Base-by-base conservation (phyloP, 345 rosid species). In the Eucalyptus lansdowneana region DNA sequence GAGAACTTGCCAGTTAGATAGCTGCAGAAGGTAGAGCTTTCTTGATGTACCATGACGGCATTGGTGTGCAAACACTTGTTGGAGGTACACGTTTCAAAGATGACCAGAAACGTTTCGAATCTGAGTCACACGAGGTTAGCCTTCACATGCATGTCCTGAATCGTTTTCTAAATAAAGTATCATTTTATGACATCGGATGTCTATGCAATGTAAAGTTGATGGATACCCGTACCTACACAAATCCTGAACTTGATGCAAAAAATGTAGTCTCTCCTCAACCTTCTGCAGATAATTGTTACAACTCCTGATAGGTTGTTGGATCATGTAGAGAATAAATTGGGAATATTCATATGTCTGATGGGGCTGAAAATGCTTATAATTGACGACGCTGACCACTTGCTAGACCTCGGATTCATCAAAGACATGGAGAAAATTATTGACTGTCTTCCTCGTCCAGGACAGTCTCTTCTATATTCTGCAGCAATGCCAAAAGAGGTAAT, bases 71-170 rank as follows among this genome's bases (percentile, higher is more conserved):
- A 92, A 96, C 99, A 21, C 91, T 97, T 87, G 95, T 97, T 91
- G 99, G 98, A 89, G 99, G 98, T 53, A 96, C 97, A 80, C 97
- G 97, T 88, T 96, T 97, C 96, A 97, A 97, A 93, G 96, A 93
- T 91, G 99, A 98, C 89, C 97, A 96, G 91, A 97, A 92, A 92
- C 96, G 93, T 85, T 92, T 97, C 31, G 96, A 96, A 91, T 91
- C 97, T 11, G 95, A 96, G 51, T 97, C 97, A 27, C 96, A 96
- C 88, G 97, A 98, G 98, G 98, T 97, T 91, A 91, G 95, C 85
- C 54, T 56, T 67, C 87, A 15, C 49, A 86, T 88, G 58, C 53
- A 47, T 50, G 14, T 80, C 49, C 51, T 72, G 89, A 76, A 86
- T 67, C 44, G 24, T 88, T 45, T 65, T 88, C 47, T 86, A 31